A percentile compares a stretch with the other conserved stretches of the same genome.
phyloP scores from a whole-genome alignment of 2,329 filamentous ascomycete genomes.

The Fusarium pilosicola region DNA sequence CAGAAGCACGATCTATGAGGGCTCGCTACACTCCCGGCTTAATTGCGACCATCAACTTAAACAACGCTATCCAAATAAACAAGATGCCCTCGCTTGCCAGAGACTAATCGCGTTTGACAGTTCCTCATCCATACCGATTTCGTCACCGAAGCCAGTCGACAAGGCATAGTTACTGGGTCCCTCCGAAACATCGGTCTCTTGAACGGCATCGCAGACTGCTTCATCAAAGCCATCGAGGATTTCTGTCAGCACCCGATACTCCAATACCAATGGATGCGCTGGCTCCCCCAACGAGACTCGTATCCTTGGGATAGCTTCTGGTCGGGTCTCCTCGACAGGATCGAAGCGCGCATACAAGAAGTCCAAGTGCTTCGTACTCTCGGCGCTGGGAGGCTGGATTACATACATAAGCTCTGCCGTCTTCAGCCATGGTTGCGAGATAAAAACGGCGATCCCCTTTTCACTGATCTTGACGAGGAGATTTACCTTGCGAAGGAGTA shows the following conservation, averaged over 20 bases:
- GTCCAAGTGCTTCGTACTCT: constrained; percentile 20
- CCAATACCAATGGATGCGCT: constrained; percentile 58
- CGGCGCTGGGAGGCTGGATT: not conserved
- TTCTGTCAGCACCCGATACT: constrained; percentile 52
- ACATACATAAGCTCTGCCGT: constrained; percentile 8
- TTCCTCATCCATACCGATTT: constrained; percentile 64
- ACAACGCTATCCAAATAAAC: not conserved
- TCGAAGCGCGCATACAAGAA: constrained; percentile 30
- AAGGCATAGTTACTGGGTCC: constrained; percentile 54
- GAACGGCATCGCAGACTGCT: constrained; percentile 50
- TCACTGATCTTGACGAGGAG: constrained; percentile 20
- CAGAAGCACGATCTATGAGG: not conserved
- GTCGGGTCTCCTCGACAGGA: constrained; percentile 36
- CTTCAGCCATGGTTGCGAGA: constrained; percentile 20
- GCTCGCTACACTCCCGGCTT: not conserved
- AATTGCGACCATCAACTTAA: not conserved
- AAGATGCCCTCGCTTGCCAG: not conserved
- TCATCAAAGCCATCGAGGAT: constrained; percentile 51
- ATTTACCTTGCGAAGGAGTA: constrained; percentile 37
- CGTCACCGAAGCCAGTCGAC: constrained; percentile 56
- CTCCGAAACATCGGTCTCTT: constrained; percentile 51
- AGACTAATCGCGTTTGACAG: constrained; percentile 26
- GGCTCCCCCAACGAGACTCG: constrained; percentile 49
- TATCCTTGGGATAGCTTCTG: constrained; percentile 45
- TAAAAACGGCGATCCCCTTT: constrained; percentile 25